phyloP scores from a whole-genome alignment of 331 rosid species.

The Rhamnella rubrinervis region DNA sequence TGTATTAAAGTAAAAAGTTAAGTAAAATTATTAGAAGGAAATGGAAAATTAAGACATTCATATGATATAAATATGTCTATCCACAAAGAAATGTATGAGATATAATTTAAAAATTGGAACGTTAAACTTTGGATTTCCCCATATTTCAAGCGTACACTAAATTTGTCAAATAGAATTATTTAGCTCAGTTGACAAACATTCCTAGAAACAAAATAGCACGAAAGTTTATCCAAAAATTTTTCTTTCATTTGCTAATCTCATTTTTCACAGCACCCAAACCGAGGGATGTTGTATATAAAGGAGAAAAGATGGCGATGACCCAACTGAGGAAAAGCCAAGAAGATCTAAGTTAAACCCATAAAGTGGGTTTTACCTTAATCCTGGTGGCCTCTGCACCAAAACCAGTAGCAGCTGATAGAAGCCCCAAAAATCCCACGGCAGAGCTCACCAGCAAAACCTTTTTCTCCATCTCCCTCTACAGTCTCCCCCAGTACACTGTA shows the following conservation, averaged over 20 bases:
- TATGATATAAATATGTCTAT: not conserved
- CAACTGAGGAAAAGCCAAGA: not conserved
- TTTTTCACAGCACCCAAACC: conserved; percentile 21
- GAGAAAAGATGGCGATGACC: not conserved
- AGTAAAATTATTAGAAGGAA: not conserved
- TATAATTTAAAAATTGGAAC: not conserved
- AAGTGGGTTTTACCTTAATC: conserved; percentile 53
- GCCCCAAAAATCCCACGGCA: conserved; percentile 57
- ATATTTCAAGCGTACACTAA: not conserved
- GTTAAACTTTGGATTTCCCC: not conserved
- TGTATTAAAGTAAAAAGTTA: not conserved
- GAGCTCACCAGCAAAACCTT: conserved; percentile 47
- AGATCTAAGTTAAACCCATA: conserved; percentile 15
- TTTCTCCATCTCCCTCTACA: conserved; percentile 54
- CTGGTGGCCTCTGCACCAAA: conserved; percentile 82
- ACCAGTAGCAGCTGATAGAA: conserved; percentile 68
- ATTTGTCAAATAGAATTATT: not conserved
- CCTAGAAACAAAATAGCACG: not conserved
- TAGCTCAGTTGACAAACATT: not conserved
- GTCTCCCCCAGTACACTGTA: not conserved
- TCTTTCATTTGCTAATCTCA: not conserved
- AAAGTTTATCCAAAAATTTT: not conserved
- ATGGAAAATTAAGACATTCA: not conserved
- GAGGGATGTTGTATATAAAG: not conserved
- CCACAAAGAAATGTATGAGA: not conserved